These are phyloP conservation scores for Penicillium goetzii DNA, from an alignment of 495 filamentous ascomycete species.

Conservation along the genomic window DNA sequence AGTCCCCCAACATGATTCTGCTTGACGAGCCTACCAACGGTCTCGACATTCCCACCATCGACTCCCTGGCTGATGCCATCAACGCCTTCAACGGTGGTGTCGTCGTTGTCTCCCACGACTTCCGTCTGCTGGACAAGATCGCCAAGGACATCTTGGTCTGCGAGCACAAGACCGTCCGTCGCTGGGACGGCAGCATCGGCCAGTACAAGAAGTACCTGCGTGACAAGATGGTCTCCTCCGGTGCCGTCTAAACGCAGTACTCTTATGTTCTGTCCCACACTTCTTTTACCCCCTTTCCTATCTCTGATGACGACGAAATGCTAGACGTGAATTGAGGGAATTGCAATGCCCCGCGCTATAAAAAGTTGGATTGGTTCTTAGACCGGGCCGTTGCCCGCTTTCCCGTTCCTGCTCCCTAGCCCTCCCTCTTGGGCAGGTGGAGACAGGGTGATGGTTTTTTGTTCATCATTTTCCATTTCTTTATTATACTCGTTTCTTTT, in stretches of 20 bases:
- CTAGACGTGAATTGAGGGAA: slow-evolving; percentile 46
- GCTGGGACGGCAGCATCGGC: slow-evolving; percentile 88
- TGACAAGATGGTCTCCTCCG: slow-evolving; percentile 84
- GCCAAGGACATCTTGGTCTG: slow-evolving; percentile 99
- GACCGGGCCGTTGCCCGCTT: slow-evolving; percentile 8
- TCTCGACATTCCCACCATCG: slow-evolving; percentile 98
- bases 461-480: slow-evolving; percentile 6
- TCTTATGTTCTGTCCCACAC: slow-evolving; percentile 9
- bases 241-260: slow-evolving; percentile 47
- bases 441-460: slow-evolving; percentile 9
- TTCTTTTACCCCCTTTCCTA: slow-evolving; percentile 21
- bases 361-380: slow-evolving; percentile 16
- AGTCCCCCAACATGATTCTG: slow-evolving; percentile 95
- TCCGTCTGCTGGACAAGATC: slow-evolving; percentile 98
- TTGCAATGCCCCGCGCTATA: slow-evolving; percentile 24
- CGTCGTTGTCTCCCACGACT: slow-evolving; percentile 97
- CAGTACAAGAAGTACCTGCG: slow-evolving; percentile 97
- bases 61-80: slow-evolving; percentile 96
- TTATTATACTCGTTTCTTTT: not conserved
- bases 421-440: slow-evolving; percentile 1
- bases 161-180: slow-evolving; percentile 87
- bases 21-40: slow-evolving; percentile 99
- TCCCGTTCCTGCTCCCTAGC: slow-evolving; percentile 1
- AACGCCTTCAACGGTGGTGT: slow-evolving; percentile 96
- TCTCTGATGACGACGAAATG: slow-evolving; percentile 48